phyloP scores from a whole-genome alignment of 2,329 filamentous ascomycete species.

The Fusarium sp. region DNA sequence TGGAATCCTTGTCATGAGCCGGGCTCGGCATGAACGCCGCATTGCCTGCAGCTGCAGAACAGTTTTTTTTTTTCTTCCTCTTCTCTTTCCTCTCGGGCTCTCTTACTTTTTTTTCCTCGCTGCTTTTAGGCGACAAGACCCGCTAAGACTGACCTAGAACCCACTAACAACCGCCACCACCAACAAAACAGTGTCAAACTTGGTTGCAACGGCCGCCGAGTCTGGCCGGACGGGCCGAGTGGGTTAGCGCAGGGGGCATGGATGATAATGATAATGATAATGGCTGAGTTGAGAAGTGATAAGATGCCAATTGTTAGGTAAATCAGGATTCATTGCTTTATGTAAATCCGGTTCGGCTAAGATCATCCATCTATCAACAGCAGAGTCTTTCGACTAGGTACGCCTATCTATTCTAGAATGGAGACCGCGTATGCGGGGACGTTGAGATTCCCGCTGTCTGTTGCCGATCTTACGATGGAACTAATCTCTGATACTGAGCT shows the following conservation, averaged over 20 bases:
- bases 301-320: conserved; percentile 6
- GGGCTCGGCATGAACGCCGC: conserved; percentile 1
- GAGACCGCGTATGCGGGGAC: not conserved
- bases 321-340: conserved; percentile 20
- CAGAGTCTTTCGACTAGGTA: not conserved
- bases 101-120: conserved; percentile 16
- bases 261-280: not conserved
- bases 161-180: conserved; percentile 31
- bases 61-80: not conserved
- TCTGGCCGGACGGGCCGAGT: conserved; percentile 36
- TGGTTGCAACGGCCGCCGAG: conserved; percentile 34
- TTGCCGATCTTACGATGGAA: not conserved
- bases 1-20: conserved; percentile 32
- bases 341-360: not conserved
- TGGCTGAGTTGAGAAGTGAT: conserved; percentile 12
- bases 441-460: conserved; percentile 7
- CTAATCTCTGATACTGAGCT: not conserved
- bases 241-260: conserved; percentile 14
- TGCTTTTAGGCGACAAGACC: conserved; percentile 11
- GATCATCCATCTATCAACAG: not conserved
- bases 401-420: not conserved
- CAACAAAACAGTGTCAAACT: conserved; percentile 17
- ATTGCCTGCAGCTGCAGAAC: not conserved
- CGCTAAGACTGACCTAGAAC: conserved; percentile 22
- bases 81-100: not conserved